Conservation (phyloP, 345 rosid species). For the Populus deltoides region DNA sequence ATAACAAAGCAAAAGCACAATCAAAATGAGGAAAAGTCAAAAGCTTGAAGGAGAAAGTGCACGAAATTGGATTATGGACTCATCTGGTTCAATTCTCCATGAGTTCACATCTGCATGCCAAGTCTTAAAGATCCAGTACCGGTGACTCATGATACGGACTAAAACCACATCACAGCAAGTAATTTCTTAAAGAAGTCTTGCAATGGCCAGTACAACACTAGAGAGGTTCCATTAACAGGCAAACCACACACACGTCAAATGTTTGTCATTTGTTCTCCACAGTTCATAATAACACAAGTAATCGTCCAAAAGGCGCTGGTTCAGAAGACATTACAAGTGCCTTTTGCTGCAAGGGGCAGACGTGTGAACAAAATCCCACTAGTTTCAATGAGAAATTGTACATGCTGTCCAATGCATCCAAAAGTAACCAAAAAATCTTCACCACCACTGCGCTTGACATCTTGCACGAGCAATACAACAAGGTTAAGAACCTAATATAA, state of each 20-base stretch:
- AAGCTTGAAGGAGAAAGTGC: background rate
- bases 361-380: background rate
- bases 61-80: background rate
- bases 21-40: background rate
- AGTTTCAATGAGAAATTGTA: slow-evolving; percentile 9
- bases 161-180: background rate
- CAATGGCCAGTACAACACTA: background rate
- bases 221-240: background rate
- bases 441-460: background rate
- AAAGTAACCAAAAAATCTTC: slow-evolving; percentile 12
- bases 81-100: background rate
- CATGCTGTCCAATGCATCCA: slow-evolving; percentile 4
- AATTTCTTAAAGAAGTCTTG: background rate
- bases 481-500: background rate
- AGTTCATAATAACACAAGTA: background rate
- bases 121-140: background rate
- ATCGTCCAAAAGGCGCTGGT: background rate
- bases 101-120: background rate
- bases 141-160: background rate
- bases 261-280: background rate
- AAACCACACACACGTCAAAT: background rate
- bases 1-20: no score
- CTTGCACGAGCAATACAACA: background rate
- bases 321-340: slow-evolving; percentile 17
- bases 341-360: background rate